Evolutionary conservation across 2,329 filamentous ascomycete genomes (phyloP).

Genomic region (Exutisphaerella laricina): DNA sequence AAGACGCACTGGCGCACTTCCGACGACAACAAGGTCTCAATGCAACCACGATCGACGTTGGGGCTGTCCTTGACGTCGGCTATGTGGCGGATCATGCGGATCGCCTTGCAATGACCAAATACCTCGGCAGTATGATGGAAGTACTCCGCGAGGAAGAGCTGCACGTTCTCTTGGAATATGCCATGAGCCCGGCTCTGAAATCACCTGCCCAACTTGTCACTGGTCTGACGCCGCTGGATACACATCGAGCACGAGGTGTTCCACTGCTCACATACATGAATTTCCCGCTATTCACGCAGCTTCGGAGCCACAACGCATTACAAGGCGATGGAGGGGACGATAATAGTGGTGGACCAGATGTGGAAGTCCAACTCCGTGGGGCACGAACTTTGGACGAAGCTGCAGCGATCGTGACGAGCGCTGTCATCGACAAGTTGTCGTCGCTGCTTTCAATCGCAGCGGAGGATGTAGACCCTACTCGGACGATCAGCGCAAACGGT

Average conservation of each 20-base stretch:
- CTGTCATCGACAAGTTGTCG: conserved; percentile 9
- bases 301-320: not conserved
- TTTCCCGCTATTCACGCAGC: conserved; percentile 8
- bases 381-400: no score
- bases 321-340: conserved; percentile 5
- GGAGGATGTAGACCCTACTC: conserved; percentile 10
- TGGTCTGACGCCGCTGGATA: conserved; percentile 7
- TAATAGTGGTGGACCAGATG: no score
- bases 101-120: conserved; percentile 10
- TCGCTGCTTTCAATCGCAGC: conserved; percentile 9
- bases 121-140: conserved; percentile 11
- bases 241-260: no score
- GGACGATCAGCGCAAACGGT: conserved; percentile 11
- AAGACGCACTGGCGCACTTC: conserved; percentile 26
- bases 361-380: no score
- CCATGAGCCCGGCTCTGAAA: conserved; percentile 6
- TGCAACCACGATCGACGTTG: conserved; percentile 29
- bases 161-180: conserved; percentile 9
- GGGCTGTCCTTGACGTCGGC: conserved; percentile 31
- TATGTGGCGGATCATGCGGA: conserved; percentile 15
- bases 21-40: conserved; percentile 23
- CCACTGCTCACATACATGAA: conserved; percentile 12
- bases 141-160: conserved; percentile 14
- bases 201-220: conserved; percentile 8
- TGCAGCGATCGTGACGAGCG: conserved; percentile 6